A percentile compares a stretch with the other conserved stretches of the same genome.
Evolutionary conservation across 1,139 yeast species (phyloP).

Genomic region (Yamadazyma dushanensis): DNA sequence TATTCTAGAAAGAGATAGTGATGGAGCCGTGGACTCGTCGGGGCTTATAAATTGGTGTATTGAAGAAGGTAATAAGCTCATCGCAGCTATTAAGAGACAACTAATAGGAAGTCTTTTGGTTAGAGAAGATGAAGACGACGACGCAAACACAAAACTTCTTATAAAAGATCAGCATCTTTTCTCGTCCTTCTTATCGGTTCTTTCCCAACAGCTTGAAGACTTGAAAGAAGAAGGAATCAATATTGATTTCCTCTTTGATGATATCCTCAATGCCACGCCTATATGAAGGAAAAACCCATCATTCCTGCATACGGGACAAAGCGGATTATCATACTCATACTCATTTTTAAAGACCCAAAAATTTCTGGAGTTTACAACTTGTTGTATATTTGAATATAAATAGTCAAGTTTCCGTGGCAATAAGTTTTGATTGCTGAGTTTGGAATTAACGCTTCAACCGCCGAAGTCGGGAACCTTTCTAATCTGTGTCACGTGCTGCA

Average conservation of each 20-base stretch:
- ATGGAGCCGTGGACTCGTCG: constrained; percentile 38
- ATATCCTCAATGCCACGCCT: constrained; percentile 16
- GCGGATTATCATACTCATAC: no score
- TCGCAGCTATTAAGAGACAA: constrained; percentile 62
- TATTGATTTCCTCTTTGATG: constrained; percentile 61
- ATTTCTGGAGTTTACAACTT: no score
- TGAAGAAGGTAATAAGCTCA: constrained; percentile 62
- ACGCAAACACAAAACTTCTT: constrained; percentile 19
- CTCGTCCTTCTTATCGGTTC: constrained; percentile 49
- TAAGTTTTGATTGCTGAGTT: no score
- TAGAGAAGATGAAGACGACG: constrained; percentile 19
- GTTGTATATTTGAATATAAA: no score
- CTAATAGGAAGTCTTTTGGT: constrained; percentile 57
- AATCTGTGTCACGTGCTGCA: no score
- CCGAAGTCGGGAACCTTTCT: no score
- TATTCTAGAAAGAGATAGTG: constrained; percentile 28
- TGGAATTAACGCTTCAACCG: no score
- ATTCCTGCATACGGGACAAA: no score
- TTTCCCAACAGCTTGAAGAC: constrained; percentile 60
- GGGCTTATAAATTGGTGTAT: constrained; percentile 66
- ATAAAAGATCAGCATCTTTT: constrained; percentile 33
- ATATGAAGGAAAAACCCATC: no score
- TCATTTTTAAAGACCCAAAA: no score
- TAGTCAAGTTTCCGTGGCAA: no score
- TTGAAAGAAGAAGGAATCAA: constrained; percentile 71